A percentile compares a stretch with the other conserved stretches of the same genome.
phyloP scores from a whole-genome alignment of 345 rosid genomes.

The Nasturtium officinale region DNA sequence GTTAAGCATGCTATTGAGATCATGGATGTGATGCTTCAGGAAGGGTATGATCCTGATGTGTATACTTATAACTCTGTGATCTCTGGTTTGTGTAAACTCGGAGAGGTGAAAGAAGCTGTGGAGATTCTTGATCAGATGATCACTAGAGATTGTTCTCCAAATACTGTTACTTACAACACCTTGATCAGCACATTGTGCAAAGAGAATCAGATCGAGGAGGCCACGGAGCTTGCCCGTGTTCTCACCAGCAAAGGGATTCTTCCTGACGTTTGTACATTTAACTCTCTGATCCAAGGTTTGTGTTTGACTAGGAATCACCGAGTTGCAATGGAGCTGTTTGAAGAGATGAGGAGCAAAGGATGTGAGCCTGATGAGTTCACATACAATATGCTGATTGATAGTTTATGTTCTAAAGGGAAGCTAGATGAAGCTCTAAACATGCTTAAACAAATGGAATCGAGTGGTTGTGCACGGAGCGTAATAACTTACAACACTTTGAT shows the following conservation, averaged over 20 bases:
- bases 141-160: conserved; percentile 78
- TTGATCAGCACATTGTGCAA: conserved; percentile 77
- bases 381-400: conserved; percentile 77
- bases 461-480: conserved; percentile 74
- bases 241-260: conserved; percentile 75
- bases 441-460: conserved; percentile 80
- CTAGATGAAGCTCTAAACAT: conserved; percentile 65
- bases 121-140: conserved; percentile 82
- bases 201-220: conserved; percentile 83
- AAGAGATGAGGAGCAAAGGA: conserved; percentile 83
- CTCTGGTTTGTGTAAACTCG: conserved; percentile 80
- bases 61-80: conserved; percentile 79
- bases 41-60: conserved; percentile 82
- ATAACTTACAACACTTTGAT: conserved; percentile 86
- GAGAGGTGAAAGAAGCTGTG: conserved; percentile 77
- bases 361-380: conserved; percentile 87
- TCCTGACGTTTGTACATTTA: conserved; percentile 63
- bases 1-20: conserved; percentile 80
- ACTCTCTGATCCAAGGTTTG: conserved; percentile 84
- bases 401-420: conserved; percentile 69
- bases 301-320: conserved; percentile 62
- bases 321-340: conserved; percentile 64
- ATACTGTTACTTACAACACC: conserved; percentile 88
- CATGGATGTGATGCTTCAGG: conserved; percentile 85
- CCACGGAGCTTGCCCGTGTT: conserved; percentile 63